Evolutionary conservation across 768 basidiomycete species (phyloP), one percentile per base, ranked within the genome.

Genomic region (Boletus coccyginus): DNA sequence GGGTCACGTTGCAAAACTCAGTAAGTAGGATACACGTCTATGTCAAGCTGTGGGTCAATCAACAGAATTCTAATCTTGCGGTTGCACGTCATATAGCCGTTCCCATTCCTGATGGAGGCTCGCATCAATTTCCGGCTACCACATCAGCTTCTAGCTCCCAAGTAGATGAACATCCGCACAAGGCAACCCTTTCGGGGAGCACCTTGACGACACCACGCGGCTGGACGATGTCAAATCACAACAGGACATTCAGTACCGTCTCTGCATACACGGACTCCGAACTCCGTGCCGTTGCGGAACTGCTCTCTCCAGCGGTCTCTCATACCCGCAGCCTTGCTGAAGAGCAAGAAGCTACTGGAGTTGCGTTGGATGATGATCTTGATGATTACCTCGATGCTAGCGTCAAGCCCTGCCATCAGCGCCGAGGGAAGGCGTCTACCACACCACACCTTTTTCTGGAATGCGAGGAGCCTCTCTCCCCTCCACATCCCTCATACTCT

Each of bases 211-310:
- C 57, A 24, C 48, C 55, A 36, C 64, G 21, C 14, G 46, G n/a
- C 36, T 57, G 59, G 49, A 60, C 66, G 10, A 68, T 65, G 54
- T 59, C 64, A 12, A 69, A 64, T n/a, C 66, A 68, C 40, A 54
- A 24, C 12, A 75, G 79, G 53, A 58, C 73, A 31, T 64, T 65
- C 47, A 83, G 81, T 58, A 61, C 73, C 21, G 73, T 82, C 33
- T 83, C 82, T 5, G 66, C 76, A 8, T 69, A 73, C 13, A 81
- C 81, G 11, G 82, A 83, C 47, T 62, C 69, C 32, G 82, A 84
- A 56, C 73, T 84, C 14, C 65, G 74, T n/a, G 79, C 77, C n/a
- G 67, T 83, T 46, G 76, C 78, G 2, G 81, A 81, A 31, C 66
- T 81, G 41, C 71, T 84, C 54, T 72, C 77, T 12, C 71, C 74